These are phyloP conservation scores for Porcisia deanei DNA, from an alignment of 208 protist species.

Conservation along the genomic window DNA sequence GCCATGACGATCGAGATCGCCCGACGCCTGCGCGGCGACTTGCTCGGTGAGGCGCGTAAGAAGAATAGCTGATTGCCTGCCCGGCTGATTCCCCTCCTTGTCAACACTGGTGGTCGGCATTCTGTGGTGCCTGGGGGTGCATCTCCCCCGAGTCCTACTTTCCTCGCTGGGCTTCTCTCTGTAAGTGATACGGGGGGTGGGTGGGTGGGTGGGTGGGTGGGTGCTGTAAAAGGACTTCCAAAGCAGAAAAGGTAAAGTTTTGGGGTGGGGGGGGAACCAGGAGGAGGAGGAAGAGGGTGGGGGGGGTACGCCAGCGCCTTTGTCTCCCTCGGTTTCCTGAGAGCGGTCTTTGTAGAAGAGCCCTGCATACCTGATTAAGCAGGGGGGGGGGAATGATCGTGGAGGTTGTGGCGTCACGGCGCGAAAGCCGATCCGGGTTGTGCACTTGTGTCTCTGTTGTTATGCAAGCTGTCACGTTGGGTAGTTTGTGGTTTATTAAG, in stretches of 20 bases:
- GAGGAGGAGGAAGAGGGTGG: neutral
- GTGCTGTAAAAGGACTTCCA: too few relatives aligned
- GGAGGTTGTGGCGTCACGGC: neutral
- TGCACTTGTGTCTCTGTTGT: neutral
- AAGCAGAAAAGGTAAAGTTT: too few relatives aligned
- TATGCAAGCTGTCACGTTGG: neutral
- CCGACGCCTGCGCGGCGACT: constrained; percentile 80
- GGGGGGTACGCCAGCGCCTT: neutral
- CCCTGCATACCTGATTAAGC: neutral
- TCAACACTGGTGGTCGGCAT: neutral
- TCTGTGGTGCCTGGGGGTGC: neutral
- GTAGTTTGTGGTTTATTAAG: too few relatives aligned
- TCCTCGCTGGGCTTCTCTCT: neutral
- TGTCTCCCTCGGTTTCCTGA: neutral
- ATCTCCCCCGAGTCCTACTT: neutral
- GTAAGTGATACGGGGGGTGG: too few relatives aligned
- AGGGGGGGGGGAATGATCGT: neutral
- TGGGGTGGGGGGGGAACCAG: neutral
- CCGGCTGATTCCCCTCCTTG: neutral
- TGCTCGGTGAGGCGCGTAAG: constrained; percentile 66
- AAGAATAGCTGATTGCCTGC: neutral
- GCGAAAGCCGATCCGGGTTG: neutral
- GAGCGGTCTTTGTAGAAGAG: neutral
- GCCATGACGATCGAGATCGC: constrained; percentile 83
- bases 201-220: neutral